phyloP scores from a whole-genome alignment of 352 stramenopile species.

The Globisporangium orthogonon region DNA sequence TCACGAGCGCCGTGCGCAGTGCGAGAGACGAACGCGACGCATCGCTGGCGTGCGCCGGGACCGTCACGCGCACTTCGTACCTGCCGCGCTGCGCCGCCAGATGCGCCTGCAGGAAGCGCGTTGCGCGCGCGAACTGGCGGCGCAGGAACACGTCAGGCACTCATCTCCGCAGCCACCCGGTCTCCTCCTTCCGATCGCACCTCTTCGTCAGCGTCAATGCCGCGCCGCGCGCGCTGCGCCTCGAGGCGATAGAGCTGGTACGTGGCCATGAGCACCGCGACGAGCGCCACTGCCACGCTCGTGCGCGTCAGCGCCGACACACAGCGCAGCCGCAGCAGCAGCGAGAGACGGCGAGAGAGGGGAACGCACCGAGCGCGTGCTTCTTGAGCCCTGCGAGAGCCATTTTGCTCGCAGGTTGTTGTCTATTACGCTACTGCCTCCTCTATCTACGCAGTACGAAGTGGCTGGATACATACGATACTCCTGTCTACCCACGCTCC shows the following conservation, averaged over 20 bases:
- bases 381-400: slow-evolving; percentile 16
- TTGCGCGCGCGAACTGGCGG: slow-evolving; percentile 42
- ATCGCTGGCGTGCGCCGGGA: slow-evolving; percentile 9
- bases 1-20: slow-evolving; percentile 29
- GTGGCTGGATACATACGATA: too few relatives aligned
- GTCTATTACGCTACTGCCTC: too few relatives aligned
- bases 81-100: slow-evolving; percentile 20
- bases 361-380: slow-evolving; percentile 28
- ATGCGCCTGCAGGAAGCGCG: slow-evolving; percentile 31
- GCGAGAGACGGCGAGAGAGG: background rate
- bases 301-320: background rate
- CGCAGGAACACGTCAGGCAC: too few relatives aligned
- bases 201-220: slow-evolving; percentile 28
- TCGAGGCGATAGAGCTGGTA: slow-evolving; percentile 59
- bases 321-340: too few relatives aligned
- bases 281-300: slow-evolving; percentile 32
- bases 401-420: background rate
- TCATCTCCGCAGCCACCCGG: too few relatives aligned
- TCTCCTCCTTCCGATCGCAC: slow-evolving; percentile 9
- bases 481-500: too few relatives aligned
- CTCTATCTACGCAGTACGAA: background rate
- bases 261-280: slow-evolving; percentile 49
- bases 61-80: slow-evolving; percentile 44
- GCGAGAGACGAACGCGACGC: background rate
- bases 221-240: slow-evolving; percentile 24